Evolutionary conservation across 805 yeast genomes (phyloP).

Genomic region (Spathaspora gorwiae): DNA sequence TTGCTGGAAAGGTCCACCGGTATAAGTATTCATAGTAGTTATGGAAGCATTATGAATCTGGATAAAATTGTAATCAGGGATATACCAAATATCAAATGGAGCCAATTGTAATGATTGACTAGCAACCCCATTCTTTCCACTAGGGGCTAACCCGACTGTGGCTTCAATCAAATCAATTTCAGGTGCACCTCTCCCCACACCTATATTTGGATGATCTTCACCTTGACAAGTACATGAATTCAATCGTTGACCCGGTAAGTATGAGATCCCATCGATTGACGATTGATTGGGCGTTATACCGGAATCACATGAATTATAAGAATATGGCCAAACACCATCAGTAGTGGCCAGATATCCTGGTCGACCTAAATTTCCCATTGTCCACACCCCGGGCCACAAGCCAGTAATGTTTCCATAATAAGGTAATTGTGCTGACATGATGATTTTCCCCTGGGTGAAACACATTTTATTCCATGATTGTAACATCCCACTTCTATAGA

Average conservation of each 20-base stretch:
- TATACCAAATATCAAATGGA: conserved; percentile 91
- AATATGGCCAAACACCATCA: conserved; percentile 49
- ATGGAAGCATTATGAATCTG: conserved; percentile 65
- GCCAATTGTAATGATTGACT: conserved; percentile 92
- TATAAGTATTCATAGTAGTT: conserved; percentile 79
- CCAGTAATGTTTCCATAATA: conserved; percentile 43
- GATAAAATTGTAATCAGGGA: conserved; percentile 78
- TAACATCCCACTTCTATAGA: conserved; percentile 36
- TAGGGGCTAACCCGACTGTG: conserved; percentile 51
- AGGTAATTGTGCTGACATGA: conserved; percentile 29
- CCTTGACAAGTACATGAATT: conserved; percentile 32
- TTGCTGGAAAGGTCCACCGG: conserved; percentile 93
- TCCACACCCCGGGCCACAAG: conserved; percentile 40
- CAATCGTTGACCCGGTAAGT: conserved; percentile 34
- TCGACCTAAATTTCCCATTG: conserved; percentile 36
- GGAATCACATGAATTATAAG: conserved; percentile 83
- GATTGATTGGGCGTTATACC: conserved; percentile 95
- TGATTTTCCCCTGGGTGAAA: conserved; percentile 29
- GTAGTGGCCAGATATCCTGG: conserved; percentile 35
- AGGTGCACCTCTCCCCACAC: conserved; percentile 37
- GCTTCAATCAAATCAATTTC: conserved; percentile 92
- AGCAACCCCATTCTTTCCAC: conserved; percentile 53
- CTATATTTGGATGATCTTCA: conserved; percentile 34
- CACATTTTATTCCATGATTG: conserved; percentile 38
- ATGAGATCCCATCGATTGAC: conserved; percentile 36